Evolutionary conservation across 495 filamentous ascomycete genomes (phyloP).

Genomic region (Tirmania nivea): DNA sequence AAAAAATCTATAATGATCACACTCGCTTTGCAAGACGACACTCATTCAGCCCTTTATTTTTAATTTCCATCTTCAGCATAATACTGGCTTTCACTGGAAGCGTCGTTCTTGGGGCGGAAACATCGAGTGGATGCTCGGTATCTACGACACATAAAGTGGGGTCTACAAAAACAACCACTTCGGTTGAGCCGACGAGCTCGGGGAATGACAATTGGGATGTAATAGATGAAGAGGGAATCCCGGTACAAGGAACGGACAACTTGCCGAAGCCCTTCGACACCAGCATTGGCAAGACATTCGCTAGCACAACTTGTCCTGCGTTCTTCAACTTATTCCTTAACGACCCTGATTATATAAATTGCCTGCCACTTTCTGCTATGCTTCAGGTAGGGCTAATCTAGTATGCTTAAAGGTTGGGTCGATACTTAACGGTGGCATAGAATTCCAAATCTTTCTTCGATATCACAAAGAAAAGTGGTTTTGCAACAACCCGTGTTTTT

Average conservation of each 20-base stretch:
- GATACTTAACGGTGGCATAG: conserved; percentile 1
- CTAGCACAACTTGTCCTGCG: conserved; percentile 6
- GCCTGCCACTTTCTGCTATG: conserved; percentile 14
- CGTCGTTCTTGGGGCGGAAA: too few species aligned
- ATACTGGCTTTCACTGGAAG: too few species aligned
- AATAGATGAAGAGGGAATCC: neutral
- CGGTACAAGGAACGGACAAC: neutral
- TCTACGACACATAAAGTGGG: too few species aligned
- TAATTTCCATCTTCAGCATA: too few species aligned
- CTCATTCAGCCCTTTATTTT: too few species aligned
- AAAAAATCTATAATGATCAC: too few species aligned
- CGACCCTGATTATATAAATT: conserved; percentile 8
- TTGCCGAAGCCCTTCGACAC: neutral
- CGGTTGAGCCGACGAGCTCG: too few species aligned
- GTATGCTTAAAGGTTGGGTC: neutral
- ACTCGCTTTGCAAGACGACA: too few species aligned
- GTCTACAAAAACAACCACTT: too few species aligned
- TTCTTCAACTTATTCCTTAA: conserved; percentile 11
- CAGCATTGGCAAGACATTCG: neutral
- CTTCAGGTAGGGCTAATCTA: conserved; percentile 10
- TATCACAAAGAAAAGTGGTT: conserved; percentile 12
- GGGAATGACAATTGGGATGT: too few species aligned
- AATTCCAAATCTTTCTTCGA: conserved; percentile 16
- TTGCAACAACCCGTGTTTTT: conserved; percentile 9
- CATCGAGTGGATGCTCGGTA: too few species aligned